Percentiles rank a stretch among this genome's conserved stretches.
Evolutionary conservation across 345 rosid genomes (phyloP).

Genomic region (Gossypium sturtianum): DNA sequence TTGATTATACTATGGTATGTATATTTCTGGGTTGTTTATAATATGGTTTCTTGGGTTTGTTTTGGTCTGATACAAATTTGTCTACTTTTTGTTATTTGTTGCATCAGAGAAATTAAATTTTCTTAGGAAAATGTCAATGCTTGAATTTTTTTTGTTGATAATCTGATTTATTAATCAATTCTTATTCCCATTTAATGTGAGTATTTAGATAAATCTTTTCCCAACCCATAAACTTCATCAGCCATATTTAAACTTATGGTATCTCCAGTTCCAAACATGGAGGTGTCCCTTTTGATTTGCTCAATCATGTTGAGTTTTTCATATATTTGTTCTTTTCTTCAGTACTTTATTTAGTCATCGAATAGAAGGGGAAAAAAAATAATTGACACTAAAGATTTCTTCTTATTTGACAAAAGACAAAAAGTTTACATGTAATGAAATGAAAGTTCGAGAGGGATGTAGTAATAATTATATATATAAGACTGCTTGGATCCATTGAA

Average conservation of each 20-base stretch:
- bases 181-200: not conserved
- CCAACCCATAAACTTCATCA: not conserved
- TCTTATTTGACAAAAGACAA: not conserved
- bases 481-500: slow-evolving; percentile 8
- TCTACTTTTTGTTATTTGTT: slow-evolving; percentile 8
- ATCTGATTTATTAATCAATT: not conserved
- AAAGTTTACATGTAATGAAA: not conserved
- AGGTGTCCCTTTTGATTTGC: no score
- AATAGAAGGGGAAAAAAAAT: no score
- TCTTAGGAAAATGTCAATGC: not conserved
- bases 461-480: slow-evolving; percentile 15
- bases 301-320: no score
- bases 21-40: not conserved
- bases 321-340: no score
- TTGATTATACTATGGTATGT: slow-evolving; percentile 69
- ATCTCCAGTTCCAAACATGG: not conserved
- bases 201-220: not conserved
- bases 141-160: not conserved
- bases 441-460: not conserved
- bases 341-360: no score
- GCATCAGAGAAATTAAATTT: not conserved
- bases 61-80: not conserved
- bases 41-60: not conserved
- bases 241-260: not conserved
- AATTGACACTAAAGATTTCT: no score